Percentiles rank a stretch among this genome's conserved stretches.
These are phyloP conservation scores for Mucor plumbeus DNA, from an alignment of 371 early-diverging fungal species.

Conservation along the genomic window DNA sequence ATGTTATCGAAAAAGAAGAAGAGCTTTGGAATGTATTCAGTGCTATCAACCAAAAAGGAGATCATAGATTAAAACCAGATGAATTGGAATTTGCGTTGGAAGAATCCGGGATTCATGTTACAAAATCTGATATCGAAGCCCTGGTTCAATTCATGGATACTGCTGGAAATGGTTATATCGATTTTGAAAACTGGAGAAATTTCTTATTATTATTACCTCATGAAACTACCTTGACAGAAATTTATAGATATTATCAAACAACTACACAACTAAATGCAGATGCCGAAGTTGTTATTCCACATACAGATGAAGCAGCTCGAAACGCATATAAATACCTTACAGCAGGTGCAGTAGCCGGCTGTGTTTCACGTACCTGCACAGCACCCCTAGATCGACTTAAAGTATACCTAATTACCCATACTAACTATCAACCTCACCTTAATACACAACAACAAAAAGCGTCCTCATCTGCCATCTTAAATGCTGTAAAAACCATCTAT, in stretches of 20 bases:
- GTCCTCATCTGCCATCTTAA: slow-evolving; percentile 27
- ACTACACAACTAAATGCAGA: slow-evolving; percentile 63
- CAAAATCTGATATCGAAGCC: slow-evolving; percentile 60
- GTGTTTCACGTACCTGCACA: slow-evolving; percentile 78
- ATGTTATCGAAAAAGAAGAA: slow-evolving; percentile 68
- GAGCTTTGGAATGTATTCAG: slow-evolving; percentile 70
- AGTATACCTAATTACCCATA: slow-evolving; percentile 70
- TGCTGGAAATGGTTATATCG: slow-evolving; percentile 69
- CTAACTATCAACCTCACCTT: slow-evolving; percentile 22
- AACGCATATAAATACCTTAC: slow-evolving; percentile 66
- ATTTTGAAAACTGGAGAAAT: slow-evolving; percentile 77
- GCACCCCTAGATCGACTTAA: slow-evolving; percentile 84
- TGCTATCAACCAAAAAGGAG: slow-evolving; percentile 66
- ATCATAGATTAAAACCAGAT: slow-evolving; percentile 61
- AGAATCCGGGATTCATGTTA: slow-evolving; percentile 65
- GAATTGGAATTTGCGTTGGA: slow-evolving; percentile 60
- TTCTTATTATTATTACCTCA: slow-evolving; percentile 60
- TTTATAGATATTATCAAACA: slow-evolving; percentile 67
- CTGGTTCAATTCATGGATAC: slow-evolving; percentile 70
- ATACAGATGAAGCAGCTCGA: slow-evolving; percentile 49
- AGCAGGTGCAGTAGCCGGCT: slow-evolving; percentile 81
- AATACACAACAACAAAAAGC: slow-evolving; percentile 11
- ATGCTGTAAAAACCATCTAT: slow-evolving; percentile 14
- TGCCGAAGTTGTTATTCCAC: slow-evolving; percentile 67
- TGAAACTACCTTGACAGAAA: slow-evolving; percentile 54